Evolutionary conservation across 768 basidiomycete genomes (phyloP), one percentile per base, ranked within the genome.

Genomic region (Podaxis sp.): DNA sequence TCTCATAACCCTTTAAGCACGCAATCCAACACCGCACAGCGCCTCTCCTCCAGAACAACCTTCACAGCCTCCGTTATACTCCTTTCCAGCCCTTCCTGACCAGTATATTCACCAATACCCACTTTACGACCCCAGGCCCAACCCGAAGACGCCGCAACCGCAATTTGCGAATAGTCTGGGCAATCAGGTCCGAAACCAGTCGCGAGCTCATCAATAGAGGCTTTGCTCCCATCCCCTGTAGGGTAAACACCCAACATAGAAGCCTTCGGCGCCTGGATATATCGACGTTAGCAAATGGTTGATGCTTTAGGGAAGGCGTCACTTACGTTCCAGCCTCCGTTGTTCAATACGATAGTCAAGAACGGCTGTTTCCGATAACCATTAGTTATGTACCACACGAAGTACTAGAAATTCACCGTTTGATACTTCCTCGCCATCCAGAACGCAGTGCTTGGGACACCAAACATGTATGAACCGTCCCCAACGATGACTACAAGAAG

Each of bases 371-470:
- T 39, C 15, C 15, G 48, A 19, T 0, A 17, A 36, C n/a, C 7
- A 59, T 5, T 0, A 38, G 30, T 62, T 36, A 63, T 4, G 4
- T 26, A 6, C 2, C 39, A 12, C 19, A 12, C 33, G 15, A 42
- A 53, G 30, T 17, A 15, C 54, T 42, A 56, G 24, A 38, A 33
- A 52, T 44, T 15, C 81, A 89, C 89, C 24, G 89, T 86, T 36
- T 86, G 73, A 70, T 91, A 91, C 52, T 80, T 79, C 67, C 83
- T 79, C 0, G 90, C 88, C 73, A 90, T 89, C 90, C 90, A 91
- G 72, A 82, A 91, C 1, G 82, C 83, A 0, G 87, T 82, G 42
- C 82, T 79, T 0, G 89, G 90, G 0, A 87, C 84, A 0, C 85
- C 80, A 67, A 90, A 91, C 69, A 90, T 68, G 67, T 79, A 92